Evolutionary conservation across 2,329 filamentous ascomycete species (phyloP).

Genomic region (Talaromyces sp.): DNA sequence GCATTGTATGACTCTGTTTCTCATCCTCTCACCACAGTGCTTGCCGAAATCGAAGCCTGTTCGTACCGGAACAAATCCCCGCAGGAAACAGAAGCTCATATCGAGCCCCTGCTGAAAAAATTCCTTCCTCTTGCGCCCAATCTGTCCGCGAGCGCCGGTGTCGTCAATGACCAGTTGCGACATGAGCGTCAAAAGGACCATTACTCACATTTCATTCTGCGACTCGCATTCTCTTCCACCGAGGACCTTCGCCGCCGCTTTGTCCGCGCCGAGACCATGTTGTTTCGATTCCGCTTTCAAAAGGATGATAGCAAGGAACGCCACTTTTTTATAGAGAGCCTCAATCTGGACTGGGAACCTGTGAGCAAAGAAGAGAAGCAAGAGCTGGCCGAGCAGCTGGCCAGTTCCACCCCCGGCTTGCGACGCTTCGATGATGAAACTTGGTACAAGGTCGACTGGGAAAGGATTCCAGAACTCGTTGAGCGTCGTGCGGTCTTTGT

Average conservation of each 20-base stretch:
- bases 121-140: conserved; percentile 76
- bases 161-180: conserved; percentile 49
- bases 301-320: conserved; percentile 71
- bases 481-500: conserved; percentile 73
- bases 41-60: conserved; percentile 69
- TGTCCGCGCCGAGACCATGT: conserved; percentile 75
- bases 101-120: conserved; percentile 82
- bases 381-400: conserved; percentile 58
- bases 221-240: conserved; percentile 85
- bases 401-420: conserved; percentile 49
- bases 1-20: not conserved
- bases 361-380: conserved; percentile 75
- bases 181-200: conserved; percentile 88
- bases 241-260: conserved; percentile 87
- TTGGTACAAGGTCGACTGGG: conserved; percentile 98
- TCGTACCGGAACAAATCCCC: conserved; percentile 85
- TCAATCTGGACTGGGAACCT: conserved; percentile 79
- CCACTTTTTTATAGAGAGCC: conserved; percentile 65
- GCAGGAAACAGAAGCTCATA: conserved; percentile 76
- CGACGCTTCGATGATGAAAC: conserved; percentile 64
- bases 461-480: conserved; percentile 82
- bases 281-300: conserved; percentile 78
- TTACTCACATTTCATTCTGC: conserved; percentile 94
- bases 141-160: conserved; percentile 53
- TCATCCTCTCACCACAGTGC: conserved; percentile 20